Base-by-base conservation (phyloP, 208 protist species). In the Trypanosoma conorhini region DNA sequence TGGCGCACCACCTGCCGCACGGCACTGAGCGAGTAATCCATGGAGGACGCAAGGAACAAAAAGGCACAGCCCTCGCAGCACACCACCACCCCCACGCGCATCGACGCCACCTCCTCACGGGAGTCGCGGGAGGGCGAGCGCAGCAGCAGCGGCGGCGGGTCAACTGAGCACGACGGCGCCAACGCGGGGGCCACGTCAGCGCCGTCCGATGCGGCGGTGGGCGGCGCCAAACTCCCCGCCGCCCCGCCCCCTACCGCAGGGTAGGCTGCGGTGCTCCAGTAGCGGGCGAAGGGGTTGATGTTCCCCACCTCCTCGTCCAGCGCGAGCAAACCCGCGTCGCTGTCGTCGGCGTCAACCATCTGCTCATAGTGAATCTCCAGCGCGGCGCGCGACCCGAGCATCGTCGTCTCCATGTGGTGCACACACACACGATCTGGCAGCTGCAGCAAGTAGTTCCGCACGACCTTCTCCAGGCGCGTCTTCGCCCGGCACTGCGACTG, bases 281-380 rank as follows among this genome's bases (percentile, higher is more conserved):
- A 69, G 33, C 26, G 57, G 21, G 82, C 77, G 60, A 94, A 88
- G 9, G 89, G 89, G 74, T 94, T 94, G 35, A 87, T 76, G 67
- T 76, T 71, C 5, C 86, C 86, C 15, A 92, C 70, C 66, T 85
- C 84, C 30, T 89, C 86, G 55, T 94, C 89, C 38, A 92, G 57
- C 56, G 70, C 72, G 12, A 77, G 46, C 5, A 40, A 72, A 1
- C 48, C 73, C 3, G 55, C 55, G 33, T 56, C 72, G 40, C 54
- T 72, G 55, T 24, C 50, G 42, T 56, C 70, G 22, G 48, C 67
- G n/a, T 46, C 67, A 44, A 46, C 48, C 7, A 54, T 38, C 54
- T 74, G 76, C 64, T 80, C 73, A 66, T 88, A 92, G 62, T 86
- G 82, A 30, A 90, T 40, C 62, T 79, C 77, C 44, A 92, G 52